These are phyloP conservation scores for Choiromyces venosus DNA, from an alignment of 495 filamentous ascomycete genomes.

Conservation along the genomic window DNA sequence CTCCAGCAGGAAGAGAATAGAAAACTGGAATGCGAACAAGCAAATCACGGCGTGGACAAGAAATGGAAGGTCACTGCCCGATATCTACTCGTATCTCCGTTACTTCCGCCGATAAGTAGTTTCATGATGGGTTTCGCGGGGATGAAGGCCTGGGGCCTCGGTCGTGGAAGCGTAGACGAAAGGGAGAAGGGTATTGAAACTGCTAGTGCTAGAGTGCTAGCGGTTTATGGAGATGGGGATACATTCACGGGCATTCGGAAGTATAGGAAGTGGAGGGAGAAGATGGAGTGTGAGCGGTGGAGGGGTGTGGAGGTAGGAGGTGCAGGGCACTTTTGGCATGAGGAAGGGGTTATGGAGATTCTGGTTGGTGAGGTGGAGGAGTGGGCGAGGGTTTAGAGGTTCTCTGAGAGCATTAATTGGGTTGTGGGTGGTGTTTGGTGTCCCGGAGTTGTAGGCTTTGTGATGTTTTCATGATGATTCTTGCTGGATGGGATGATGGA, in stretches of 20 bases:
- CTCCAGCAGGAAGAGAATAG: constrained; percentile 1
- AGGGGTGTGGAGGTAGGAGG: constrained; percentile 58
- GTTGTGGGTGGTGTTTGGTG: neutral
- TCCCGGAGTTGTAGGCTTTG: neutral
- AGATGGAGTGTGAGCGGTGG: constrained; percentile 47
- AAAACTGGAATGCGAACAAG: neutral
- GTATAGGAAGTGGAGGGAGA: constrained; percentile 63
- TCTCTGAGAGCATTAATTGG: neutral
- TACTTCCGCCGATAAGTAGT: constrained; percentile 45
- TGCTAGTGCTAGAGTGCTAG: constrained; percentile 55
- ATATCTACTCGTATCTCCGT: constrained; percentile 77
- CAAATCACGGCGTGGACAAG: neutral
- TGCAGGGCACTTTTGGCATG: constrained; percentile 81
- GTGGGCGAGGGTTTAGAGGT: constrained; percentile 17
- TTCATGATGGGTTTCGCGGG: constrained; percentile 27
- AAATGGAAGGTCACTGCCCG: constrained; percentile 45
- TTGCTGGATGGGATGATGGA: neutral
- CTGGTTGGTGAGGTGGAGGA: constrained; percentile 45
- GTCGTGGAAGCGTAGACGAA: constrained; percentile 44
- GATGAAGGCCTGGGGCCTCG: constrained; percentile 23
- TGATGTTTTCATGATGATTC: neutral
- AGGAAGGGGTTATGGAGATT: constrained; percentile 55
- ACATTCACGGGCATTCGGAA: constrained; percentile 65
- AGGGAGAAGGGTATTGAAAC: constrained; percentile 45
- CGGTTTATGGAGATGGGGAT: constrained; percentile 74